These are phyloP conservation scores for Hysterangium stoloniferum DNA, from an alignment of 768 basidiomycete species.

Conservation along the genomic window DNA sequence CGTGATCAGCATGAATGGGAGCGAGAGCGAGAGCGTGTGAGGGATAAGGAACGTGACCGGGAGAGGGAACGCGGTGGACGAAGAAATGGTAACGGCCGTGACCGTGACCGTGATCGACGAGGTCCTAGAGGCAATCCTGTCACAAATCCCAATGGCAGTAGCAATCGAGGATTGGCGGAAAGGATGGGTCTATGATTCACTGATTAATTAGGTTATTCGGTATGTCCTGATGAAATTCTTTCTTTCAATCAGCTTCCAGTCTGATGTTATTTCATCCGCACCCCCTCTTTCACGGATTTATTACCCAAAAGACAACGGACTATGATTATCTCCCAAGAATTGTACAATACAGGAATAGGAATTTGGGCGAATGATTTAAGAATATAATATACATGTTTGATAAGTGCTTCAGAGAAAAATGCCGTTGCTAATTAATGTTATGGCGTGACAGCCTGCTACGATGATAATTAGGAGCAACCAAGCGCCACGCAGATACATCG, in stretches of 20 bases:
- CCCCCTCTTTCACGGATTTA: neutral
- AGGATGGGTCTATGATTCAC: conserved; percentile 61
- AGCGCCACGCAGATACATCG: too few species aligned
- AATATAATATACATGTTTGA: too few species aligned
- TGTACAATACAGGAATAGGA: too few species aligned
- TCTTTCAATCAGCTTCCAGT: neutral
- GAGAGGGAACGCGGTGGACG: conserved; percentile 24
- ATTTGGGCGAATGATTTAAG: too few species aligned
- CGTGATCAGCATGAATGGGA: conserved; percentile 21
- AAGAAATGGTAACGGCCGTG: conserved; percentile 29
- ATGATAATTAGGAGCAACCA: too few species aligned
- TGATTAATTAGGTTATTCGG: neutral
- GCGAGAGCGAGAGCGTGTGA: conserved; percentile 33
- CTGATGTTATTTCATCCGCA: too few species aligned
- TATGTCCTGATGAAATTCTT: neutral
- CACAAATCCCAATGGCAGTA: conserved; percentile 26
- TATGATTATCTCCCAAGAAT: neutral
- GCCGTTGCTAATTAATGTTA: too few species aligned
- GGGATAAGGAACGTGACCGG: conserved; percentile 9
- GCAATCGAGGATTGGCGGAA: conserved; percentile 80
- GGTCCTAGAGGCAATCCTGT: conserved; percentile 28
- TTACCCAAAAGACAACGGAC: neutral
- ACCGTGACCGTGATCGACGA: conserved; percentile 24
- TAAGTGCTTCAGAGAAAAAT: too few species aligned
- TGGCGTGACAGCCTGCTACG: too few species aligned